Evolutionary conservation across 306 rosid species (phyloP).

Genomic region (Lupinus albus): DNA sequence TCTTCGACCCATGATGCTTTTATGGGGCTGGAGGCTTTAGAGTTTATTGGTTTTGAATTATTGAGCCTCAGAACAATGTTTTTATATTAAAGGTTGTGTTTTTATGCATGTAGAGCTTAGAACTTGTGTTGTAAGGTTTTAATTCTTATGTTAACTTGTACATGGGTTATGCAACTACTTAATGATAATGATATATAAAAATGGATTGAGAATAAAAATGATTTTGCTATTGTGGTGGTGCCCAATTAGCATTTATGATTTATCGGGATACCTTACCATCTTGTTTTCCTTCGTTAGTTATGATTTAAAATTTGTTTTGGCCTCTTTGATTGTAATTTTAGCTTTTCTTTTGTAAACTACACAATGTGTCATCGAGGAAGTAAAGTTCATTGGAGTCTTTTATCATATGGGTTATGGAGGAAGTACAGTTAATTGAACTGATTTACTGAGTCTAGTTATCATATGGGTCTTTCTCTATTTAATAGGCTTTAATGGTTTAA

Average conservation of each 20-base stretch:
- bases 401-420: too few species aligned
- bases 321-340: background rate
- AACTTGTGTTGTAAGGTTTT: too few species aligned
- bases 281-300: background rate
- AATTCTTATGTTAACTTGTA: too few species aligned
- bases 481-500: background rate
- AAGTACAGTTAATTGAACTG: too few species aligned
- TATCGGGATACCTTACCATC: conserved; percentile 3
- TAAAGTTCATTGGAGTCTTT: conserved; percentile 4
- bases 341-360: conserved; percentile 21
- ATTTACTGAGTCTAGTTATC: too few species aligned
- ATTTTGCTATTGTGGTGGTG: too few species aligned
- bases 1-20: conserved; percentile 1
- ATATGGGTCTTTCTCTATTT: background rate
- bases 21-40: background rate
- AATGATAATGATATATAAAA: background rate
- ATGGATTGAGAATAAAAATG: background rate
- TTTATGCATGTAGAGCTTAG: background rate
- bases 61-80: too few species aligned
- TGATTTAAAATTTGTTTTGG: conserved; percentile 14
- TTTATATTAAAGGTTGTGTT: conserved; percentile 8
- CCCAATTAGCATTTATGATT: conserved; percentile 14
- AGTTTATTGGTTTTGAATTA: background rate
- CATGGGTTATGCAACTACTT: conserved; percentile 23
- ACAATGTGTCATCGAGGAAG: conserved; percentile 24